Conservation (phyloP, 805 yeast species). For the Sungouiozyma intestinalis region DNA sequence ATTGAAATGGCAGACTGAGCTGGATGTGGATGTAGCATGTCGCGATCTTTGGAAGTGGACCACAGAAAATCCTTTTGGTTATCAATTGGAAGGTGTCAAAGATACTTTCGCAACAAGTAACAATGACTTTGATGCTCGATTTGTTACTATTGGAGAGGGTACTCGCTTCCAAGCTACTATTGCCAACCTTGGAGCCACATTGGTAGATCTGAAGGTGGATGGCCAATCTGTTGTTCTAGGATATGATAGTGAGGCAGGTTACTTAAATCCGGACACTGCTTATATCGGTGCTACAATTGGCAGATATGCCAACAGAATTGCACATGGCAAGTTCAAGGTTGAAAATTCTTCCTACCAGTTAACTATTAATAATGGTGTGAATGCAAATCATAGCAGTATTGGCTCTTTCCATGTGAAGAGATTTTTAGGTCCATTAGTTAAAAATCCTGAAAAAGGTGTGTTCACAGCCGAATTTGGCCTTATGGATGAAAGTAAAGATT, state of each 20-base stretch:
- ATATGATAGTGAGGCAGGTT: conserved; percentile 28
- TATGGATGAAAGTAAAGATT: conserved; percentile 36
- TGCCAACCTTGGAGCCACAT: conserved; percentile 42
- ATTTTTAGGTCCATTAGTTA: conserved; percentile 45
- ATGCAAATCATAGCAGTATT: conserved; percentile 46
- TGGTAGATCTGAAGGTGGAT: conserved; percentile 34
- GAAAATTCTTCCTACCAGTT: conserved; percentile 34
- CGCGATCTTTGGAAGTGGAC: conserved; percentile 74
- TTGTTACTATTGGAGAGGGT: conserved; percentile 24
- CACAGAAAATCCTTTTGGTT: conserved; percentile 55
- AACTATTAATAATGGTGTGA: conserved; percentile 33
- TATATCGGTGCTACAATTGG: conserved; percentile 59
- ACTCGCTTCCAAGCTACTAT: conserved; percentile 32
- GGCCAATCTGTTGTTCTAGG: conserved; percentile 34
- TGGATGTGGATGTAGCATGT: conserved; percentile 53
- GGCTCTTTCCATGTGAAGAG: conserved; percentile 41
- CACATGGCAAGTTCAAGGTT: conserved; percentile 33
- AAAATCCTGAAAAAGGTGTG: conserved; percentile 22
- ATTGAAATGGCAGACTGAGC: conserved; percentile 51
- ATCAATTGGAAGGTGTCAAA: conserved; percentile 24
- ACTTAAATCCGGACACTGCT: conserved; percentile 31
- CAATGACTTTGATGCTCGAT: conserved; percentile 20
- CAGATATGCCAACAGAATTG: conserved; percentile 52
- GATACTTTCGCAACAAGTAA: conserved; percentile 13
- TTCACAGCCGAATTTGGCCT: conserved; percentile 31